Evolutionary conservation across 352 stramenopile species (phyloP).

Genomic region (Phytopythium aichiense): DNA sequence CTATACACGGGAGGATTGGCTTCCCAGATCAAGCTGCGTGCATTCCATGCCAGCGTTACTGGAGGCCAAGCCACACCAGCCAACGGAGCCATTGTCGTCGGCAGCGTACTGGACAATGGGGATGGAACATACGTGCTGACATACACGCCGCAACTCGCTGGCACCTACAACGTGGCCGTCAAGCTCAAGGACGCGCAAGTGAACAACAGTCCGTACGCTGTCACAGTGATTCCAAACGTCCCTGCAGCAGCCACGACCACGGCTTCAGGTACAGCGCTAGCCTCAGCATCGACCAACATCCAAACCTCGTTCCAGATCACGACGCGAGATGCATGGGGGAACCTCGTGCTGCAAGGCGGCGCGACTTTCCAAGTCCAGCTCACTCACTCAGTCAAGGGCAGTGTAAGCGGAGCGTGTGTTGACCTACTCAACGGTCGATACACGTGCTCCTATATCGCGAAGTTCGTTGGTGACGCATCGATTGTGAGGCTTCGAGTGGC

Average conservation of each 20-base stretch:
- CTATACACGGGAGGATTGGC: slow-evolving; percentile 32
- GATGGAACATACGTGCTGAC: slow-evolving; percentile 48
- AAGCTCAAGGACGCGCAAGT: slow-evolving; percentile 35
- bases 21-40: slow-evolving; percentile 29
- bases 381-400: slow-evolving; percentile 27
- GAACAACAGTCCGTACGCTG: slow-evolving; percentile 55
- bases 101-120: slow-evolving; percentile 30
- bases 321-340: slow-evolving; percentile 50
- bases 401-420: slow-evolving; percentile 36
- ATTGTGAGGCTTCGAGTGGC: slow-evolving; percentile 28
- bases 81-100: slow-evolving; percentile 22
- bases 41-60: slow-evolving; percentile 20
- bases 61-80: neutral
- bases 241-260: slow-evolving; percentile 39
- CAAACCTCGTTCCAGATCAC: slow-evolving; percentile 58
- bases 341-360: slow-evolving; percentile 39
- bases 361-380: slow-evolving; percentile 34
- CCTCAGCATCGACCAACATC: slow-evolving; percentile 42
- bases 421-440: slow-evolving; percentile 59
- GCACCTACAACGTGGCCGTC: slow-evolving; percentile 46
- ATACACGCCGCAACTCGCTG: slow-evolving; percentile 39
- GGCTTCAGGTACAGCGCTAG: slow-evolving; percentile 30
- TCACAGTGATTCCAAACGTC: slow-evolving; percentile 45
- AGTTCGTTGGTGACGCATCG: slow-evolving; percentile 26
- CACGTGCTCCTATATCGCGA: slow-evolving; percentile 53